Base-by-base conservation (phyloP, 495 filamentous ascomycete species). In the Penicillium odoratum region DNA sequence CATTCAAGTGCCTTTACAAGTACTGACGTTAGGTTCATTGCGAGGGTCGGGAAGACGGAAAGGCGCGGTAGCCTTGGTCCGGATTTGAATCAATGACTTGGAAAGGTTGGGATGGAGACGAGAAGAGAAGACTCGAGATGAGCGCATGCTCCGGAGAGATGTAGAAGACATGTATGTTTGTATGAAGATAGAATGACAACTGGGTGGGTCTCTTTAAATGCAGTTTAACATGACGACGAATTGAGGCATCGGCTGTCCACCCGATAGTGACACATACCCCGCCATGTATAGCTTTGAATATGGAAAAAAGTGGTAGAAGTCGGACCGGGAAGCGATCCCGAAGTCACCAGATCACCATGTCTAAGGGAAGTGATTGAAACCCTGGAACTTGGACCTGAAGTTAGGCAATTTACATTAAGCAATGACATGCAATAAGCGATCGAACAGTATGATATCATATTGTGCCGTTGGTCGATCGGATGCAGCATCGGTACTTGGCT, bases 11-110 rank as follows among this genome's bases (percentile, higher is more conserved):
- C 21, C 48, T 44, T 10, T 21, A n/a, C 1, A 30, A 18, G 18
- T 25, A 58, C 72, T 65, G 43, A 75, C 70, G 54, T 75, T 75
- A 5, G 69, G 69, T 51, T 75, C 72, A 54, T 75, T 75, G 36
- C 71, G 56, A 10, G 70, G 60, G 50, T 68, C 71, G 3, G 72
- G 72, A 28, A 75, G 72, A 26, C 67, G 60, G 57, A 72, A 75
- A 10, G 72, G 72, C 8, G 57, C 49, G 1, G 72, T 75, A 3
- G 71, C 61, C 48, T 72, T 70, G 44, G 47, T 36, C 5, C 72
- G 70, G n/a, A 54, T 46, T 36, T 71, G 71, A 8, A 64, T 25
- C 10, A 46, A 60, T 5, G 57, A 36, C 7, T 53, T 49, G 5
- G 31, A 53, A 45, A 59, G 47, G 31, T 57, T 26, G 11, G 53